Conservation (phyloP, 2,329 filamentous ascomycete species). For the Colletotrichum eleusines region DNA sequence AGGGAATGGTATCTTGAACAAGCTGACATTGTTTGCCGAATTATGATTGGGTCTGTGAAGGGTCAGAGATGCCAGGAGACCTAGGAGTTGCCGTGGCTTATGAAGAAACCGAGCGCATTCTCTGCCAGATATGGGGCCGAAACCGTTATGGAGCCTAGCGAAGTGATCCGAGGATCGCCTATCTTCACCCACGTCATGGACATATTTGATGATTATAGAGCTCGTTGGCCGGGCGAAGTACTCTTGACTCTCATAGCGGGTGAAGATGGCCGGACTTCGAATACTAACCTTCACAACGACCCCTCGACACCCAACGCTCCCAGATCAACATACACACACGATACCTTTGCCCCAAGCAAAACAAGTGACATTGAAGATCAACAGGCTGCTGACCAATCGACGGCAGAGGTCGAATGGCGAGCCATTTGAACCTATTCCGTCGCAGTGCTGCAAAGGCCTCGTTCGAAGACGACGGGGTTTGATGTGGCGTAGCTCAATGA, state of each 20-base stretch:
- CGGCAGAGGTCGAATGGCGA: not conserved
- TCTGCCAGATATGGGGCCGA: conserved; percentile 27
- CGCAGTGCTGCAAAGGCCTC: not conserved
- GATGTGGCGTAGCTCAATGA: conserved; percentile 3
- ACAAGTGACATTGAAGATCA: not conserved
- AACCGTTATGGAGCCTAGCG: not conserved
- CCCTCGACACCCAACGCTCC: not conserved
- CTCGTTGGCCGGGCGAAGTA: not conserved
- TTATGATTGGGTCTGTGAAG: conserved; percentile 12
- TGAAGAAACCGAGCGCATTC: not conserved
- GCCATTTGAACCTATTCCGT: not conserved
- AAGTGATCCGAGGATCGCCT: not conserved
- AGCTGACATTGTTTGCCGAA: not conserved
- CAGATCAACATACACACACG: not conserved
- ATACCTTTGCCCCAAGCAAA: not conserved
- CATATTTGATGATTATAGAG: conserved; percentile 13
- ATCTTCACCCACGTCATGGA: conserved; percentile 22
- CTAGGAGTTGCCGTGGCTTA: conserved; percentile 16
- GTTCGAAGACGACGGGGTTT: not conserved
- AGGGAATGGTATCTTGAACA: conserved; percentile 23
- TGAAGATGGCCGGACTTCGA: not conserved
- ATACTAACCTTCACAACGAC: not conserved
- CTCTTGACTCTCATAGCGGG: not conserved
- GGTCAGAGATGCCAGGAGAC: conserved; percentile 8
- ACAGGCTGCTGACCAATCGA: not conserved